Base-by-base conservation (phyloP, 345 rosid species). In the Populus tremula region DNA sequence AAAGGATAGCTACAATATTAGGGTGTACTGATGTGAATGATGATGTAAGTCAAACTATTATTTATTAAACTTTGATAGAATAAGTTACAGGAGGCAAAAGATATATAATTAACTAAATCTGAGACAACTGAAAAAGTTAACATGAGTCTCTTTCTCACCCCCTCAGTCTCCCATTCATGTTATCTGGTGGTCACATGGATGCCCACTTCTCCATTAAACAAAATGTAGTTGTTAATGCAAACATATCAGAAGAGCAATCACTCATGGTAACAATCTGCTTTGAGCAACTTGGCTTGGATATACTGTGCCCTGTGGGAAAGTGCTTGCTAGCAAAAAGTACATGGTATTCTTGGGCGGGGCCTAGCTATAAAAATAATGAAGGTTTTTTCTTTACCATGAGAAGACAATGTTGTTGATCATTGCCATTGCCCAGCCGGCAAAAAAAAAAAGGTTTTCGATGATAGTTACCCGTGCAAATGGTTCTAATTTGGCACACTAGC, bases 41-140 rank as follows among this genome's bases (percentile, higher is more conserved):
- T 67, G 70, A 67, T 67, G 70, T 21, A 67, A 67, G 70, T 67
- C 70, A 67, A 67, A 67, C 70, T 18, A 67, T 67, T 36, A 18
- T 65, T 36, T 67, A 35, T 21, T 8, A 65, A 33, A 65, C 8
- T 65, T 29, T 31, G 21, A 11, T 5, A 13, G 39, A 16, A 5
- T 10, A 65, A 27, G 2, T 65, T 31, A 65, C 4, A 29, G 41
- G 21, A 65, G 23, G 59, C n/a, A 53, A 43, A 12, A 41, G 47
- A 41, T 41, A 41, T 41, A 41, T 11, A 41, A 41, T 53, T 53
- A 7, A 20, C 18, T 53, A 53, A 53, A 53, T 53, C 12, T 53
- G 21, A 20, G n/a, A 67, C 47, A 67, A 36, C 36, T 67, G 39
- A 23, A 59, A 59, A 59, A 8, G 12, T 59, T n/a, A 59, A 10